phyloP scores from a whole-genome alignment of 2,329 filamentous ascomycete genomes.

The Pleomassaria siparia region DNA sequence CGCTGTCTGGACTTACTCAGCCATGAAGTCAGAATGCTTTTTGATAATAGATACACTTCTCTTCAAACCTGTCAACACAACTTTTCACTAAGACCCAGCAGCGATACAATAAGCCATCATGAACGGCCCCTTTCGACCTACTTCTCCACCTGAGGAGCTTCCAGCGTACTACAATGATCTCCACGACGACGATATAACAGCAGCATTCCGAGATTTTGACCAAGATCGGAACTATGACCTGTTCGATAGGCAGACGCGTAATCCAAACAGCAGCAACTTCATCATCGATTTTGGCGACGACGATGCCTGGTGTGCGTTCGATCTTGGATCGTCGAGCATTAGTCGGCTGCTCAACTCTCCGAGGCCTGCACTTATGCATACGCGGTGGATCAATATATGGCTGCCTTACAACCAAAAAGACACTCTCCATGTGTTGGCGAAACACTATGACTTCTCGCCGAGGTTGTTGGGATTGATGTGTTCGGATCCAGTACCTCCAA shows the following conservation, averaged over 20 bases:
- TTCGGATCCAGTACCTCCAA: constrained; percentile 52
- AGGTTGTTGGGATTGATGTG: constrained; percentile 66
- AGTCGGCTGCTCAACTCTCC: constrained; percentile 38
- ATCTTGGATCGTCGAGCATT: constrained; percentile 52
- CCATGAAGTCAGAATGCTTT: background rate
- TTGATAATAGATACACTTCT: constrained; percentile 1
- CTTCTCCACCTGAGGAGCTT: constrained; percentile 29
- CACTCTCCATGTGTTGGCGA: constrained; percentile 58
- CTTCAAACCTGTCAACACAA: background rate
- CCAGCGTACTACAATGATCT: constrained; percentile 40
- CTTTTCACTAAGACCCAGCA: background rate
- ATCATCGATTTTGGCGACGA: constrained; percentile 65
- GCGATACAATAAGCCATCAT: constrained; percentile 21
- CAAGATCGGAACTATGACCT: constrained; percentile 48
- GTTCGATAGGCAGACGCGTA: constrained; percentile 47
- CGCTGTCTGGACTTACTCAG: background rate
- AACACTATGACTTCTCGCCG: constrained; percentile 68
- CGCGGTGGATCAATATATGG: constrained; percentile 79
- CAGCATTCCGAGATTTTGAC: constrained; percentile 59
- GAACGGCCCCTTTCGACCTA: constrained; percentile 30
- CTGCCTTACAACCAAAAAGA: constrained; percentile 62
- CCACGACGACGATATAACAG: constrained; percentile 33
- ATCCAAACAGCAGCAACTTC: constrained; percentile 57
- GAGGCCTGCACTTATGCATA: constrained; percentile 53
- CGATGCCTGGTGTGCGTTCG: constrained; percentile 57